Conservation (phyloP, 2,329 filamentous ascomycete genomes). For the Aspergillus pseudoterreus region DNA sequence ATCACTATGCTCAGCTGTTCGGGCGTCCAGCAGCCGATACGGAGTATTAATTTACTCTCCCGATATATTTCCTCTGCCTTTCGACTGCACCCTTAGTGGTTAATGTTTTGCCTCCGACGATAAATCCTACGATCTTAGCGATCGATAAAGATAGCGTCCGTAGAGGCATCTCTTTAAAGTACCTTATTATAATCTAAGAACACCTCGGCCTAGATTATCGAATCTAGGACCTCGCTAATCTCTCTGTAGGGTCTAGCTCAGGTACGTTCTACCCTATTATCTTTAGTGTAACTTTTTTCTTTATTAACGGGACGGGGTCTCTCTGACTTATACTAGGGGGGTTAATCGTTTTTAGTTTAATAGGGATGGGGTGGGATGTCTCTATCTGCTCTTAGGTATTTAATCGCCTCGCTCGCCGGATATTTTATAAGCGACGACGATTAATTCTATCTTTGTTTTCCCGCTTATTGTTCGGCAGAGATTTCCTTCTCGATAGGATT, state of each 20-base stretch:
- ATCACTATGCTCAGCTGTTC: conserved; percentile 19
- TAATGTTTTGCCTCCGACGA: conserved; percentile 20
- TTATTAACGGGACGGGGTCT: background rate
- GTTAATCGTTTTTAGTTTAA: conserved; percentile 13
- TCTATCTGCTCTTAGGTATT: conserved; percentile 11
- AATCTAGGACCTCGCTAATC: conserved; percentile 10
- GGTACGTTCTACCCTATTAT: conserved; percentile 2
- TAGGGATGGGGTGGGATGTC: conserved; percentile 13
- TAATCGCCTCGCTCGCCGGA: conserved; percentile 7
- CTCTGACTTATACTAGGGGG: conserved; percentile 10
- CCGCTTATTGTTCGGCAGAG: conserved; percentile 2
- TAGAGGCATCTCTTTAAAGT: conserved; percentile 17
- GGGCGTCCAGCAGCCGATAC: conserved; percentile 2
- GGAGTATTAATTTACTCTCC: conserved; percentile 17
- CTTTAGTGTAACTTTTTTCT: background rate
- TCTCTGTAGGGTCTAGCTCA: conserved; percentile 13
- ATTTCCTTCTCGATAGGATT: conserved; percentile 3
- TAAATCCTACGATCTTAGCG: conserved; percentile 21
- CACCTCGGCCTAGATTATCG: conserved; percentile 4
- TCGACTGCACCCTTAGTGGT: conserved; percentile 12
- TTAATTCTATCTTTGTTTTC: conserved; percentile 5
- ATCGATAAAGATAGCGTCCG: conserved; percentile 24
- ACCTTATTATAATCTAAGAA: conserved; percentile 15
- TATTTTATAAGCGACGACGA: conserved; percentile 11
- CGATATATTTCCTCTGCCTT: conserved; percentile 15